A percentile compares a stretch with the other conserved stretches of the same genome.
Evolutionary conservation across 176 grass and related monocot genomes (phyloP).

Genomic region (Aegilops bicornis): DNA sequence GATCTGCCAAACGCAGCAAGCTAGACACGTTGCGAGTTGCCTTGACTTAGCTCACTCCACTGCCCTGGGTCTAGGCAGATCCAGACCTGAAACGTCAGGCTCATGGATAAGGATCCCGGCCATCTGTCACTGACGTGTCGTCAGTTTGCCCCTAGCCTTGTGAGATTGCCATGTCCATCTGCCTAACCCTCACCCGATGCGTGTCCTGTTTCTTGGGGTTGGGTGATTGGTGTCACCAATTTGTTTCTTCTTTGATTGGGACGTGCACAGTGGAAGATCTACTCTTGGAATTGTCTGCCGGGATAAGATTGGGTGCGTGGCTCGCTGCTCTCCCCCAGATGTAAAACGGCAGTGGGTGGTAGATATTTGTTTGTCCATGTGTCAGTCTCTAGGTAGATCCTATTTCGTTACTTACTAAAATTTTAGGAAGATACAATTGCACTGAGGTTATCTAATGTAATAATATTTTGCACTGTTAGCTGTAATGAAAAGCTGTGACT

Average conservation of each 20-base stretch:
- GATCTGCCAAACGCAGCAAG: constrained; percentile 33
- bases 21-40: background rate
- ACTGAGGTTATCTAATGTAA: background rate
- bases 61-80: constrained; percentile 34
- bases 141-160: background rate
- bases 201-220: constrained; percentile 6
- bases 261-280: background rate
- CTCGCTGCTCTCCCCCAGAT: background rate
- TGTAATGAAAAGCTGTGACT: background rate
- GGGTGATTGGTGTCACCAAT: background rate
- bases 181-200: constrained; percentile 15
- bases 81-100: constrained; percentile 16
- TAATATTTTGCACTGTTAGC: no score
- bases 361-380: constrained; percentile 7
- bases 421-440: constrained; percentile 2
- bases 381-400: background rate
- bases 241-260: constrained; percentile 25
- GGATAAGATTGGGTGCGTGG: background rate
- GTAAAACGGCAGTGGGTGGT: background rate
- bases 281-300: constrained; percentile 26
- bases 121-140: constrained; percentile 21
- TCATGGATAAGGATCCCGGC: constrained; percentile 20
- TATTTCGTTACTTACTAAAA: background rate
- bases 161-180: background rate
- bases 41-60: constrained; percentile 27